Base-by-base conservation (phyloP, 2,329 filamentous ascomycete species). In the Alternaria incomplexa region DNA sequence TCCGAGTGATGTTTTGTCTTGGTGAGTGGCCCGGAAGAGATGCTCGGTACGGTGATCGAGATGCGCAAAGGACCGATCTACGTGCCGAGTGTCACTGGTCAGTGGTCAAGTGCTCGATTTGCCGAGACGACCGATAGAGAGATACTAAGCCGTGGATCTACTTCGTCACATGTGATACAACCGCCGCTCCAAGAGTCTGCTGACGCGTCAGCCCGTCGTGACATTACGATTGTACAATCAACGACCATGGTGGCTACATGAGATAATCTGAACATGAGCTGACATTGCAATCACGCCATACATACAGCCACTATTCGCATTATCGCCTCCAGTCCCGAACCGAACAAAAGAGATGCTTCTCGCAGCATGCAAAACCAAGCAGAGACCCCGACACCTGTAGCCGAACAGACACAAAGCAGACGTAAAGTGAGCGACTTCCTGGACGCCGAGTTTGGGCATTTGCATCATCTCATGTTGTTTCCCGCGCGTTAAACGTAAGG, bases 381-480 rank as follows among this genome's bases (percentile, higher is more conserved):
- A 58, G 50, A 71, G 68, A 71, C 62, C 68, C 62, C 65, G 65
- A 73, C 67, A 62, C 70, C 68, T 66, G 62, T 65, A 71, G 69
- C 71, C 69, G 64, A 66, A 69, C 70, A 64, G 56, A 74, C 68
- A 72, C 60, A 65, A 73, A 76, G 66, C 65, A 74, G 67, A 75
- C 65, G 69, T 68, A 69, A 69, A 74, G 70, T 65, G 69, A 73
- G 65, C 65, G 66, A 73, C 69, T 76, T 75, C 74, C 72, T 73
- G 66, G 72, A 79, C 77, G 76, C 76, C 77, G 64, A 58, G 28
- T 40, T 52, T 72, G 67, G 55, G 67, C 70, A 67, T 74, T 77
- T 69, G 72, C 74, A 73, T 77, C 72, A 75, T 52, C 69, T 76
- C 73, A 71, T 76, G 63, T 69, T 52, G 48, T 36, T 36, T 52